Percentiles rank a stretch among this genome's conserved stretches.
These are phyloP conservation scores for Erysimum cheiri DNA, from an alignment of 441 rosid genomes.

Conservation along the genomic window DNA sequence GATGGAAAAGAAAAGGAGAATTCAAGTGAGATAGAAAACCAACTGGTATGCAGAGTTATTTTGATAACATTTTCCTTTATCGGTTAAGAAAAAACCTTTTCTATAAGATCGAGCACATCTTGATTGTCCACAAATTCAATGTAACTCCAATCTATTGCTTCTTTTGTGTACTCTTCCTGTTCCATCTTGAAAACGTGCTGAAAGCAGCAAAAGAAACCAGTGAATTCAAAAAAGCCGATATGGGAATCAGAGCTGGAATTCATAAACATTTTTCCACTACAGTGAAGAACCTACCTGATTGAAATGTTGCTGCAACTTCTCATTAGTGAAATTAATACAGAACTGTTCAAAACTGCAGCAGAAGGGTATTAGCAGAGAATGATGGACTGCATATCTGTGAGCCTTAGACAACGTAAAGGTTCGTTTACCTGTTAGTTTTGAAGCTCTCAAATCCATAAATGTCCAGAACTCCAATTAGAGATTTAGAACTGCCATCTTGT, in stretches of 20 bases:
- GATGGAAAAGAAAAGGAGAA: constrained; percentile 20
- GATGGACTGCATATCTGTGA: neutral
- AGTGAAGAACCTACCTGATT: constrained; percentile 70
- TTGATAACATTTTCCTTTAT: constrained; percentile 59
- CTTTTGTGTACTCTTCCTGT: constrained; percentile 98
- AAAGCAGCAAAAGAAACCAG: constrained; percentile 33
- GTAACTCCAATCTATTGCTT: constrained; percentile 96
- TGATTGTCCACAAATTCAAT: constrained; percentile 98
- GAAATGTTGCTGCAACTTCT: constrained; percentile 99
- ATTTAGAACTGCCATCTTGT: constrained; percentile 76
- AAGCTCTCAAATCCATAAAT: constrained; percentile 98
- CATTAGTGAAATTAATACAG: constrained; percentile 97
- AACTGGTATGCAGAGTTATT: neutral
- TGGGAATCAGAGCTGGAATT: constrained; percentile 21
- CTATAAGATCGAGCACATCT: constrained; percentile 96
- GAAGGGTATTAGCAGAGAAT: constrained; percentile 27
- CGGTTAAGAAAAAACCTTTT: constrained; percentile 64
- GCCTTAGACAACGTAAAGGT: constrained; percentile 2
- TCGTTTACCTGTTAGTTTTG: constrained; percentile 77
- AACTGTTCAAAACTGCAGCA: constrained; percentile 94
- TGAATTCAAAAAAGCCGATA: constrained; percentile 23
- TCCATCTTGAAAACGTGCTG: constrained; percentile 99
- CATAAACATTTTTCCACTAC: constrained; percentile 11
- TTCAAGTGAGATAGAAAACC: constrained; percentile 6
- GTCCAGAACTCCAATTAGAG: constrained; percentile 83